phyloP scores from a whole-genome alignment of 179 eudicot genomes.

The Heliamphora pulchella region DNA sequence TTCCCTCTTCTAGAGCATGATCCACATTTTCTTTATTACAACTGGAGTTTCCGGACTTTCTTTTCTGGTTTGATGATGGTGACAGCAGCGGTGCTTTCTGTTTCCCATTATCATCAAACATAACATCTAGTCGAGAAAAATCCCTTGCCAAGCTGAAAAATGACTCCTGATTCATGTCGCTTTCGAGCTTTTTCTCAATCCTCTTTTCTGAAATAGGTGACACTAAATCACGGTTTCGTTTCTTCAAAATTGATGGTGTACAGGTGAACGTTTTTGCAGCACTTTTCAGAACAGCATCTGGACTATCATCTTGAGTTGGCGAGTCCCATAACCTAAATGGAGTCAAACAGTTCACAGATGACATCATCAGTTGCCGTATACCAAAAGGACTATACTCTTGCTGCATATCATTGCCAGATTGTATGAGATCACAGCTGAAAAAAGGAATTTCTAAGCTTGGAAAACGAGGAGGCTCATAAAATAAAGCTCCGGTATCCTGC shows the following conservation, averaged over 20 bases:
- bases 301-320: constrained; percentile 60
- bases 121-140: constrained; percentile 64
- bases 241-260: constrained; percentile 87
- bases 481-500: constrained; percentile 53
- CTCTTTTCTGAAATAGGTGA: constrained; percentile 89
- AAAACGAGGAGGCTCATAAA: constrained; percentile 90
- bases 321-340: constrained; percentile 93
- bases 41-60: constrained; percentile 14
- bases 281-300: constrained; percentile 74
- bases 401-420: constrained; percentile 51
- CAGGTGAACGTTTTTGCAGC: constrained; percentile 80
- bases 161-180: constrained; percentile 41
- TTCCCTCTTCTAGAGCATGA: constrained; percentile 21
- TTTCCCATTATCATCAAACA: constrained; percentile 43
- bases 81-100: constrained; percentile 18
- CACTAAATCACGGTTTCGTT: constrained; percentile 72
- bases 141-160: constrained; percentile 51
- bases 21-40: constrained; percentile 45
- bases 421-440: constrained; percentile 86
- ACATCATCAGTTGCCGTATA: constrained; percentile 73
- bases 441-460: constrained; percentile 91
- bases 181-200: constrained; percentile 58
- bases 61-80: constrained; percentile 27
- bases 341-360: constrained; percentile 48
- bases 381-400: constrained; percentile 96